phyloP scores from a whole-genome alignment of 768 basidiomycete species.

The Porpolomopsis calyptriformis region DNA sequence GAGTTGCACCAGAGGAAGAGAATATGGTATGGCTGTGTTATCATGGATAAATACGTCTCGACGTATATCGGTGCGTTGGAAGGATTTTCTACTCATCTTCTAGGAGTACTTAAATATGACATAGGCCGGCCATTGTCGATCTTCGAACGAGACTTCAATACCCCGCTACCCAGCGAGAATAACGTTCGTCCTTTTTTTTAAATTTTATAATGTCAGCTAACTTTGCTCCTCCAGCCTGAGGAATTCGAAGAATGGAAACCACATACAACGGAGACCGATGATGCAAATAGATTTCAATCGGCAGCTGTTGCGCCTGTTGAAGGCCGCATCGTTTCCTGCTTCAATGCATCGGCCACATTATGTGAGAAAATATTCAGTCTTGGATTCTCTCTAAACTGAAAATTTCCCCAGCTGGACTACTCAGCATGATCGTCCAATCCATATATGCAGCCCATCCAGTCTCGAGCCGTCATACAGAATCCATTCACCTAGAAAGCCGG shows the following conservation, averaged over 20 bases:
- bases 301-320: conserved; percentile 23
- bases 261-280: conserved; percentile 21
- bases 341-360: conserved; percentile 63
- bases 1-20: conserved; percentile 63
- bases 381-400: conserved; percentile 1
- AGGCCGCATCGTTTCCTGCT: conserved; percentile 56
- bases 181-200: conserved; percentile 31
- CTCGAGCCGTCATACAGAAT: conserved; percentile 47
- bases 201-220: conserved; percentile 1
- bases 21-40: conserved; percentile 70
- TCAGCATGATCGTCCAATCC: conserved; percentile 56
- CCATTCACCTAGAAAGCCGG: conserved; percentile 43
- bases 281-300: neutral
- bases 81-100: conserved; percentile 3
- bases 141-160: conserved; percentile 68
- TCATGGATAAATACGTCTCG: conserved; percentile 73
- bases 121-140: conserved; percentile 63
- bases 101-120: conserved; percentile 1
- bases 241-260: conserved; percentile 46
- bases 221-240: conserved; percentile 36
- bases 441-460: conserved; percentile 58
- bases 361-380: conserved; percentile 36
- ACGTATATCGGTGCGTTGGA: conserved; percentile 51
- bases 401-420: conserved; percentile 44
- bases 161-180: conserved; percentile 47